Conservation (phyloP, 176 grass and related monocot species). For the Urochloa ruziziensis region DNA sequence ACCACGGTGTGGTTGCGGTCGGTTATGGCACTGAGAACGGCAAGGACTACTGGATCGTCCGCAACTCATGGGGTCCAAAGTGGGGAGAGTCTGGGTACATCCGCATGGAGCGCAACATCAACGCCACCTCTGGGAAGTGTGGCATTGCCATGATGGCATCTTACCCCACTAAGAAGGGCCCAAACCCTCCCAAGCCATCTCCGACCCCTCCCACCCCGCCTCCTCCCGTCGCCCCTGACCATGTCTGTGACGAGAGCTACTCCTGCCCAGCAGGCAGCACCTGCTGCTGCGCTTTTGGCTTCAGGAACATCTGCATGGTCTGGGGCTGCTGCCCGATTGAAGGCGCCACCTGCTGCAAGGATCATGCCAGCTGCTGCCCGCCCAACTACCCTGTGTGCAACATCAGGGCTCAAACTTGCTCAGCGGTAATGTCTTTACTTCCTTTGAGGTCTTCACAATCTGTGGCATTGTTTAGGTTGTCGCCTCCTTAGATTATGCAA, state of each 20-base stretch:
- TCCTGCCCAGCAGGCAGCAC: conserved; percentile 56
- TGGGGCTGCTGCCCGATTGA: conserved; percentile 83
- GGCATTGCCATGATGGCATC: conserved; percentile 87
- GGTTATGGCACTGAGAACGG: conserved; percentile 80
- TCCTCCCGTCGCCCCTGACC: conserved; percentile 42
- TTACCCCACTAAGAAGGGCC: conserved; percentile 72
- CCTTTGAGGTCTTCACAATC: neutral
- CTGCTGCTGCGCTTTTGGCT: conserved; percentile 73
- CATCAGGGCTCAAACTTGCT: conserved; percentile 53
- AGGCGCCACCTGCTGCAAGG: conserved; percentile 81
- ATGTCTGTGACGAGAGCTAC: conserved; percentile 45
- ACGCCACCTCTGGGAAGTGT: conserved; percentile 55
- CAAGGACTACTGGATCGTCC: conserved; percentile 90
- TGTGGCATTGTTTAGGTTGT: neutral
- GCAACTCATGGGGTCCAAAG: conserved; percentile 79
- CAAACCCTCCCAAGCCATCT: conserved; percentile 66
- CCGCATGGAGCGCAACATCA: conserved; percentile 77
- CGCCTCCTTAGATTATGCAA: neutral
- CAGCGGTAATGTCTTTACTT: conserved; percentile 39
- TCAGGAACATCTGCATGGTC: conserved; percentile 54
- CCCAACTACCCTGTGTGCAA: conserved; percentile 79
- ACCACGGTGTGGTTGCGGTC: conserved; percentile 75
- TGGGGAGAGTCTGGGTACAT: conserved; percentile 91
- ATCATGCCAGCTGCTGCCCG: conserved; percentile 86
- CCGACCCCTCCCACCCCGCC: conserved; percentile 56